Conservation (phyloP, 768 basidiomycete species). For the Paxillus ammoniavirescens region DNA sequence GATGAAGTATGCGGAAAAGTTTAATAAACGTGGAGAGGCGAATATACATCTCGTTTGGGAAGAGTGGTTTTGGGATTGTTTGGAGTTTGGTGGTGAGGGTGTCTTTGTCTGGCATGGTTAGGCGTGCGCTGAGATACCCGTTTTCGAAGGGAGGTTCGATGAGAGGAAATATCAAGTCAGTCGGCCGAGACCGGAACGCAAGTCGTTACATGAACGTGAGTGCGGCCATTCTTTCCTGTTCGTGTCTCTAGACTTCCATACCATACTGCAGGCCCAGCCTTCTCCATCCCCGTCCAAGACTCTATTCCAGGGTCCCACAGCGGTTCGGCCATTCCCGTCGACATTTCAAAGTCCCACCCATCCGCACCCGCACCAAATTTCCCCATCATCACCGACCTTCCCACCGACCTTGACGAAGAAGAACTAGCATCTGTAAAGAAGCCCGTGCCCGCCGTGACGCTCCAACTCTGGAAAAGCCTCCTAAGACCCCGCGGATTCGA, state of each 20-base stretch:
- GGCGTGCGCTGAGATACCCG: background rate
- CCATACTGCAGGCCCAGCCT: conserved; percentile 8
- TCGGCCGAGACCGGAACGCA: conserved; percentile 60
- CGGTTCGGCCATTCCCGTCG: conserved; percentile 9
- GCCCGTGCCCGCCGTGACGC: conserved; percentile 59
- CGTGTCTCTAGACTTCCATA: background rate
- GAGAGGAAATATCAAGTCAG: conserved; percentile 59
- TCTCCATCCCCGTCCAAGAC: conserved; percentile 14
- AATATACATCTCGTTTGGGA: conserved; percentile 85
- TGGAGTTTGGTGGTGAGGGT: conserved; percentile 64
- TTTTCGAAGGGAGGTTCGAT: conserved; percentile 54
- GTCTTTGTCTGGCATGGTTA: background rate
- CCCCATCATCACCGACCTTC: conserved; percentile 19
- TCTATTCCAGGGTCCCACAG: conserved; percentile 13
- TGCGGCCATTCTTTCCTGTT: background rate
- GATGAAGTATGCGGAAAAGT: conserved; percentile 75
- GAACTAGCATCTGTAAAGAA: conserved; percentile 57
- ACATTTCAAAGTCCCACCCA: conserved; percentile 7
- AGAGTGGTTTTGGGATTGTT: conserved; percentile 95
- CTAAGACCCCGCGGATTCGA: conserved; percentile 68
- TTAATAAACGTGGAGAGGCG: conserved; percentile 67
- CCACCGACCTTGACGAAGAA: conserved; percentile 38
- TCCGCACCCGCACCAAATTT: conserved; percentile 14
- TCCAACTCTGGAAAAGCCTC: conserved; percentile 70
- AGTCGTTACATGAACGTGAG: conserved; percentile 28